Conservation (phyloP, 345 rosid species). For the Hibiscus mutabilis region DNA sequence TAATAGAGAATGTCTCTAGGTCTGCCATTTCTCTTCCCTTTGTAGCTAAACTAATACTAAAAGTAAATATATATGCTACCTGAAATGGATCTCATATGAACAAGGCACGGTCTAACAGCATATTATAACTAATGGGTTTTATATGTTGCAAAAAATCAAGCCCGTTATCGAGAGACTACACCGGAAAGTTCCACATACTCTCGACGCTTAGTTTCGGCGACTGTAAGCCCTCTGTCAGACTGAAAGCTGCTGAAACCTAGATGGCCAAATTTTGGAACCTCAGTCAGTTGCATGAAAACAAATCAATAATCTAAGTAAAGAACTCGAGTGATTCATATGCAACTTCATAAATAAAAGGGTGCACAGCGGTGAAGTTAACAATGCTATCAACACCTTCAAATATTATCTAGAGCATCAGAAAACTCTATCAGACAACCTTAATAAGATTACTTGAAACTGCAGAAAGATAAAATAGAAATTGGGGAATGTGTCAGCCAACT, state of each 20-base stretch:
- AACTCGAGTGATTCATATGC: neutral
- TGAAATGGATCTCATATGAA: neutral
- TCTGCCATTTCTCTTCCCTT: neutral
- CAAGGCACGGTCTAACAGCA: neutral
- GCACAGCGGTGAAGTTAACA: neutral
- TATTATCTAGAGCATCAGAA: neutral
- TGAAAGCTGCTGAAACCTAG: slow-evolving; percentile 29
- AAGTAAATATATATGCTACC: neutral
- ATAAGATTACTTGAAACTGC: neutral
- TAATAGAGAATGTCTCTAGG: neutral
- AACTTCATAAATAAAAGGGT: neutral
- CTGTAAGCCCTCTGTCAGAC: slow-evolving; percentile 22
- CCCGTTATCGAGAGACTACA: neutral
- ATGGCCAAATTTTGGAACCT: neutral
- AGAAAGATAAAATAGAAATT: neutral
- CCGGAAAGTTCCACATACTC: slow-evolving; percentile 32
- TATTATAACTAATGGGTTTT: neutral
- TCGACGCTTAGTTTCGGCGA: slow-evolving; percentile 22
- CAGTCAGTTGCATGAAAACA: neutral
- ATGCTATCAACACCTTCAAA: neutral
- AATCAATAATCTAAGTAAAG: neutral
- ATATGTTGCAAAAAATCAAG: neutral
- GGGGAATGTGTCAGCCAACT: neutral
- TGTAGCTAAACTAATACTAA: neutral
- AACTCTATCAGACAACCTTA: neutral